Percentiles rank a stretch among this genome's conserved stretches.
These are phyloP conservation scores for Asterionellopsis glacialis DNA, from an alignment of 108 stramenopile genomes.

Conservation along the genomic window DNA sequence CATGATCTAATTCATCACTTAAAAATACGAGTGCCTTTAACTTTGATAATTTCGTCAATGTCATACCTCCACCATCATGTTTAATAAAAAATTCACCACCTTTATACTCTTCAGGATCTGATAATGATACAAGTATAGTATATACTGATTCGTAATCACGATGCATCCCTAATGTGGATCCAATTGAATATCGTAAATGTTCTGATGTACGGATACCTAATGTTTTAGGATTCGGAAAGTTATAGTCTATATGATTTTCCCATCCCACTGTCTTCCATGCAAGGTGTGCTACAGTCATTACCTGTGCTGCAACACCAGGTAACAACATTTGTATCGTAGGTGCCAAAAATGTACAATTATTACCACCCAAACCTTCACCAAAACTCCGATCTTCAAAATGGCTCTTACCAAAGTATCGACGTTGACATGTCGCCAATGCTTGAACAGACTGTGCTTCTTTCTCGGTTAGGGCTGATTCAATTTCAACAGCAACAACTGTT, in stretches of 20 bases:
- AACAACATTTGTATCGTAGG: conserved; percentile 13
- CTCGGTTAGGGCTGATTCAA: conserved; percentile 3
- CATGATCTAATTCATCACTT: conserved; percentile 10
- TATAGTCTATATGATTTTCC: background rate
- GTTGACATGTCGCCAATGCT: background rate
- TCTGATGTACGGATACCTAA: conserved; percentile 19
- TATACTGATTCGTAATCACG: conserved; percentile 10
- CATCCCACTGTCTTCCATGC: conserved; percentile 8
- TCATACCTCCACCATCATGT: background rate
- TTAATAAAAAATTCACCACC: conserved; percentile 14
- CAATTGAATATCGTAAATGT: conserved; percentile 9
- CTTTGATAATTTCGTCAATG: background rate
- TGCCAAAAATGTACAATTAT: conserved; percentile 8
- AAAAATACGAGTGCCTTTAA: conserved; percentile 18
- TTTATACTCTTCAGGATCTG: conserved; percentile 16
- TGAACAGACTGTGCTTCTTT: conserved; percentile 5
- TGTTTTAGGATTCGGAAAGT: conserved; percentile 7
- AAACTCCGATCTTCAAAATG: background rate
- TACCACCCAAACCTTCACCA: conserved; percentile 5
- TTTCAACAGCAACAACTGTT: background rate
- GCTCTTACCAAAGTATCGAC: background rate
- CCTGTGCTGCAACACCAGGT: conserved; percentile 10
- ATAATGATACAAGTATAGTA: conserved; percentile 11
- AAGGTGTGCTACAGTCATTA: background rate
- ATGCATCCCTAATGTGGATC: conserved; percentile 11